Percentiles rank a stretch among this genome's conserved stretches.
Conservation (phyloP, 768 basidiomycete genomes). For the Hygrophorus russula region DNA sequence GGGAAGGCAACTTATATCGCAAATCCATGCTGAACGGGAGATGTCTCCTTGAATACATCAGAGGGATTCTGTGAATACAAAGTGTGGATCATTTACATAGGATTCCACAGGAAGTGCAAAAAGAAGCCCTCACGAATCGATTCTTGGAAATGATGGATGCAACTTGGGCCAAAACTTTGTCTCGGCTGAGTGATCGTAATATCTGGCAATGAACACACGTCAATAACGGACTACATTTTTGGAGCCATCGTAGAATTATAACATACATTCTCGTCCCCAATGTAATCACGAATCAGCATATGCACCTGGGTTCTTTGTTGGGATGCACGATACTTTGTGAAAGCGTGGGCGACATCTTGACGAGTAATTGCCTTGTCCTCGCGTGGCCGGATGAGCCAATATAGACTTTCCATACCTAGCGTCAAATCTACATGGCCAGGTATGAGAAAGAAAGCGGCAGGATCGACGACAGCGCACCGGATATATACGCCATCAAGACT, state of each 20-base stretch:
- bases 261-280: background rate
- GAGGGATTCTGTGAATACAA: no score
- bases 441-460: background rate
- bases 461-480: background rate
- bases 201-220: background rate
- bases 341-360: background rate
- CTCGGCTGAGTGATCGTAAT: background rate
- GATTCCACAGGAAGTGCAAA: background rate
- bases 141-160: background rate
- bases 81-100: no score
- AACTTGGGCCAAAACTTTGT: background rate
- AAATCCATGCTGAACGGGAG: no score
- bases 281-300: background rate
- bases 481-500: background rate
- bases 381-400: background rate
- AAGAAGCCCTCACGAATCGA: background rate
- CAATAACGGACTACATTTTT: no score
- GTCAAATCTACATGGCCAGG: background rate
- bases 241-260: background rate
- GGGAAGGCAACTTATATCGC: no score
- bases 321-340: background rate
- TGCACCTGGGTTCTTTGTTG: background rate
- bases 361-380: background rate
- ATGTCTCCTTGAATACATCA: no score
- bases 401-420: background rate